Percentiles rank a stretch among this genome's conserved stretches.
Evolutionary conservation across 164 flowering plant species (phyloP).

Genomic region (Vitis cinerea): DNA sequence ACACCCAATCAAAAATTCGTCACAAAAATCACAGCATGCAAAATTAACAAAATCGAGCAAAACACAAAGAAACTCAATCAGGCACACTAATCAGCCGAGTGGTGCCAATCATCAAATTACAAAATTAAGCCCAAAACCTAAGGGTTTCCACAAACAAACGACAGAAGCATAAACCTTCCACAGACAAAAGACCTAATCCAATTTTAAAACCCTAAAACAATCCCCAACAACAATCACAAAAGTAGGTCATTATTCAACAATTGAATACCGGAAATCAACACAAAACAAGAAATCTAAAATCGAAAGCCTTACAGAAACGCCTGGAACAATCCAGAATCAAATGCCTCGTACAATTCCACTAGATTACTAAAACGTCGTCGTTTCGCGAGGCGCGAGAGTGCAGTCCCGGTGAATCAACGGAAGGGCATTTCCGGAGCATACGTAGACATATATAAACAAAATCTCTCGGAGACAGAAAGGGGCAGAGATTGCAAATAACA

Average conservation of each 20-base stretch:
- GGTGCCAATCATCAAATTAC: neutral
- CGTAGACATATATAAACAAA: neutral
- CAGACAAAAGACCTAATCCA: too few species aligned
- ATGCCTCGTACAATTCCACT: neutral
- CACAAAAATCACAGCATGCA: neutral
- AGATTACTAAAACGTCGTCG: neutral
- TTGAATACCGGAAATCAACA: neutral
- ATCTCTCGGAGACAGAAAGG: constrained; percentile 6
- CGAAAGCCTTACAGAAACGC: constrained; percentile 19
- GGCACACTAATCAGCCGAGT: neutral
- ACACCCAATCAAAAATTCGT: too few species aligned
- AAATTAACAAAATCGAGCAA: neutral
- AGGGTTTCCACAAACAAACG: neutral
- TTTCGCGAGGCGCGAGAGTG: too few species aligned
- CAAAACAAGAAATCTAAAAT: neutral
- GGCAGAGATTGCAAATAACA: constrained; percentile 17
- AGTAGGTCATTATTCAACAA: neutral
- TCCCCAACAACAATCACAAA: too few species aligned
- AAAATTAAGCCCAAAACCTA: constrained; percentile 3
- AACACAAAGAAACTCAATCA: neutral
- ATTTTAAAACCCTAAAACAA: too few species aligned
- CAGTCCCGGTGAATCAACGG: neutral
- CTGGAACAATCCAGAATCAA: constrained; percentile 12
- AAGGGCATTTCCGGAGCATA: constrained; percentile 7
- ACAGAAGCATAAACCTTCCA: neutral